Evolutionary conservation across 495 filamentous ascomycete genomes (phyloP).

Genomic region (Lindgomyces ingoldianus): DNA sequence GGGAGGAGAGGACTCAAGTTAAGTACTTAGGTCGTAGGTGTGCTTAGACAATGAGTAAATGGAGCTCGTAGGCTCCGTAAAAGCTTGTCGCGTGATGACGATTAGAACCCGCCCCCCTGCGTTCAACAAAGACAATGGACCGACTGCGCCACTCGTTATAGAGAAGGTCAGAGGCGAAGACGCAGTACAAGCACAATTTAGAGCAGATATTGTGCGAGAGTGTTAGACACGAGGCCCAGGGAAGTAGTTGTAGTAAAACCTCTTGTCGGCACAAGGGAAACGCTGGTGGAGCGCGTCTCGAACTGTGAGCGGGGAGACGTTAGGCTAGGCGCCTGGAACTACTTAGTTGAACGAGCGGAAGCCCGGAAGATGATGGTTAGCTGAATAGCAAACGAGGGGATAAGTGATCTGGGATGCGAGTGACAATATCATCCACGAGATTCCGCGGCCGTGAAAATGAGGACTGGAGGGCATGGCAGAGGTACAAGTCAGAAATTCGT

Average conservation of each 20-base stretch:
- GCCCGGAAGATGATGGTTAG: neutral
- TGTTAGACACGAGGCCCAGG: neutral
- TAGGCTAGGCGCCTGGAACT: neutral
- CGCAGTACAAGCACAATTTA: neutral
- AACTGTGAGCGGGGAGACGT: conserved; percentile 8
- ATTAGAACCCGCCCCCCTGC: neutral
- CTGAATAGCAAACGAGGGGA: neutral
- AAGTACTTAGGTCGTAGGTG: too few species aligned
- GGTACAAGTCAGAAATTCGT: neutral
- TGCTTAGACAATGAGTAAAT: too few species aligned
- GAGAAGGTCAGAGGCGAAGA: neutral
- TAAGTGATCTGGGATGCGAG: neutral
- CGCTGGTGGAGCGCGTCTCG: conserved; percentile 7
- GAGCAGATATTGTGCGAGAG: neutral
- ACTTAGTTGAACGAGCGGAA: neutral
- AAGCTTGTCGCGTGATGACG: conserved; percentile 29
- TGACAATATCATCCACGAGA: conserved; percentile 1
- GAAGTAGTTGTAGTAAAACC: neutral
- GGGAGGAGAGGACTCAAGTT: neutral
- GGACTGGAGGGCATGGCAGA: too few species aligned
- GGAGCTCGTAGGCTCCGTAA: too few species aligned
- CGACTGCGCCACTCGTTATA: conserved; percentile 15
- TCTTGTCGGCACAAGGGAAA: conserved; percentile 8
- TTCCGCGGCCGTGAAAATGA: conserved; percentile 29
- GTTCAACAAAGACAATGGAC: conserved; percentile 24